Percentiles rank a stretch among this genome's conserved stretches.
phyloP scores from a whole-genome alignment of 345 rosid genomes.

The Aquilaria sinensis region DNA sequence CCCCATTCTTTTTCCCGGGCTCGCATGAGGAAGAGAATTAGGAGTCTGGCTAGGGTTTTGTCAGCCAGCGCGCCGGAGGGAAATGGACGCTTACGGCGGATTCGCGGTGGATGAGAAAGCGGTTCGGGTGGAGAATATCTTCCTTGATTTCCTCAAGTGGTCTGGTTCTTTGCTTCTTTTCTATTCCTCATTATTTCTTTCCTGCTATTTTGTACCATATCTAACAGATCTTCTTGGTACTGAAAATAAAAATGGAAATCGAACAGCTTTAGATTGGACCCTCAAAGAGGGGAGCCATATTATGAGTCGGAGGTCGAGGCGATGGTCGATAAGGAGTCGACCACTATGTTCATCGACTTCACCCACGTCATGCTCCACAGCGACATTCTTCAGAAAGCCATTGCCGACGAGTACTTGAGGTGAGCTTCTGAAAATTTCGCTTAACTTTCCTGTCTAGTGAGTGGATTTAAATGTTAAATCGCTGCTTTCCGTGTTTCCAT shows the following conservation, averaged over 20 bases:
- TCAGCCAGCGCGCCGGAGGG: neutral
- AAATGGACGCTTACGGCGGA: constrained; percentile 71
- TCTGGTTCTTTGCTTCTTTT: neutral
- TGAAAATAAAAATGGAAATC: neutral
- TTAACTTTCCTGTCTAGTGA: neutral
- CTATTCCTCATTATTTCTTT: neutral
- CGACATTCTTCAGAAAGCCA: constrained; percentile 76
- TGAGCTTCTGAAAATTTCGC: constrained; percentile 2
- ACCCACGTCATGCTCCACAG: constrained; percentile 77
- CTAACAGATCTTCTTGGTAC: neutral
- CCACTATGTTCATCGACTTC: constrained; percentile 85
- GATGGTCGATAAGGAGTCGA: constrained; percentile 63
- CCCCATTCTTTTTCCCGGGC: neutral
- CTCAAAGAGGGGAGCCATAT: constrained; percentile 38
- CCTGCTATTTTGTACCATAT: neutral
- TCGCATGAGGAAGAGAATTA: neutral
- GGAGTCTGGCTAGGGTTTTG: neutral
- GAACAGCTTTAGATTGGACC: constrained; percentile 54
- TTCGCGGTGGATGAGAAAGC: constrained; percentile 77
- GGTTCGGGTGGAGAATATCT: constrained; percentile 72
- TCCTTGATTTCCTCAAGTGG: constrained; percentile 91
- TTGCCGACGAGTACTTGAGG: constrained; percentile 83
- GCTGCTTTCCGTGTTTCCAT: neutral
- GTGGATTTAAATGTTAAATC: neutral
- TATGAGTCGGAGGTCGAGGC: constrained; percentile 74